These are phyloP conservation scores for Botrytis paeoniae DNA, from an alignment of 2,329 filamentous ascomycete genomes.

Conservation along the genomic window DNA sequence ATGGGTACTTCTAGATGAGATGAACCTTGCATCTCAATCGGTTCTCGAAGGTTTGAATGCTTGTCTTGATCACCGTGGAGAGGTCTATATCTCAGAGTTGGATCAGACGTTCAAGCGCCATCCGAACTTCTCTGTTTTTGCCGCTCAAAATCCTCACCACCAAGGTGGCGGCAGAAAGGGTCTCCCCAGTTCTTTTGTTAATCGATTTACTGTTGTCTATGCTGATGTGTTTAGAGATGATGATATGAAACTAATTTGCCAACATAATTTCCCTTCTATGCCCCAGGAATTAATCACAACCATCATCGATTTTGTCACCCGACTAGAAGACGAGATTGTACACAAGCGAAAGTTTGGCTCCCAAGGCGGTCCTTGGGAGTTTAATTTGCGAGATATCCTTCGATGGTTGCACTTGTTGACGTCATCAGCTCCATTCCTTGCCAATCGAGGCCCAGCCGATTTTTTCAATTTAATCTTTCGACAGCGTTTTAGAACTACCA, in stretches of 20 bases:
- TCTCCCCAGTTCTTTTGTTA: slow-evolving; percentile 91
- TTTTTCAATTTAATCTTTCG: slow-evolving; percentile 79
- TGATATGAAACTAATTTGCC: slow-evolving; percentile 80
- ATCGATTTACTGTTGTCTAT: slow-evolving; percentile 97
- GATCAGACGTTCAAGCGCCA: slow-evolving; percentile 92
- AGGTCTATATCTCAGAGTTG: slow-evolving; percentile 92
- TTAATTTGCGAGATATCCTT: slow-evolving; percentile 86
- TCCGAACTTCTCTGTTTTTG: slow-evolving; percentile 88
- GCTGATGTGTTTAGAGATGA: slow-evolving; percentile 82
- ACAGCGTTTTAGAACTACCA: slow-evolving; percentile 77
- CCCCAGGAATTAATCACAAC: slow-evolving; percentile 56
- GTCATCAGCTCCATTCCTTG: slow-evolving; percentile 57
- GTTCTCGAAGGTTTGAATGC: slow-evolving; percentile 95
- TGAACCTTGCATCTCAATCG: slow-evolving; percentile 97
- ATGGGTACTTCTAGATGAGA: slow-evolving; percentile 96
- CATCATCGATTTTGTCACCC: slow-evolving; percentile 76
- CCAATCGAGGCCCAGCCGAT: slow-evolving; percentile 60
- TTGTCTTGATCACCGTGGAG: slow-evolving; percentile 91
- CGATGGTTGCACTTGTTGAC: slow-evolving; percentile 78
- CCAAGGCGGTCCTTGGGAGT: slow-evolving; percentile 84
- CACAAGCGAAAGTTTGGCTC: slow-evolving; percentile 56
- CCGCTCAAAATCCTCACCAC: slow-evolving; percentile 95
- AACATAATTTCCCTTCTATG: slow-evolving; percentile 69
- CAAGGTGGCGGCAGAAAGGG: slow-evolving; percentile 96
- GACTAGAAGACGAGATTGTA: slow-evolving; percentile 70